Evolutionary conservation across 176 grass and related monocot species (phyloP), one percentile per base, ranked within the genome.

Genomic region (Pharus latifolius): DNA sequence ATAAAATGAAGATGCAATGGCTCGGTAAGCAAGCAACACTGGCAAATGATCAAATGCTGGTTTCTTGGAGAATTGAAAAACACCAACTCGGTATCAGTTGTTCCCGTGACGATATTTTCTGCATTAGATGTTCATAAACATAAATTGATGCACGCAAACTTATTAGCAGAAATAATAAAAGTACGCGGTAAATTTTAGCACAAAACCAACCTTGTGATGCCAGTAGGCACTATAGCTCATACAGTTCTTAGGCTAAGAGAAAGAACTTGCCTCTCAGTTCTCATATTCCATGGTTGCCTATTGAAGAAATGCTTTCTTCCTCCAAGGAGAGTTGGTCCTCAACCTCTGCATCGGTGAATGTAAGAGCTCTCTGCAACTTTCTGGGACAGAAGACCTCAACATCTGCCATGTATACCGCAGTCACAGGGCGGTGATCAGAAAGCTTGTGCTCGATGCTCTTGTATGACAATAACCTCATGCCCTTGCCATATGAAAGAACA

Each of bases 341-440:
- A 7, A 83, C 71, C 75, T 99, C 90, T 22, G 90, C 87, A 50
- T 99, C 90, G 0, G 95, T 99, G 74, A 99, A 99, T 23, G 90
- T 94, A n/a, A 99, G 90, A 65, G 95, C 95, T 59, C 95, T 78
- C 61, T 91, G 95, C 68, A 99, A 61, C 72, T 94, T 94, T 58
- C 88, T 90, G 18, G 80, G 85, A 40, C 76, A 78, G 63, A 99
- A 99, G 70, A 99, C 87, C 63, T 99, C 95, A 33, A 84, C 82
- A 64, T 94, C 90, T 9, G 69, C 68, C 51, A 72, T 81, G 78
- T 82, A 94, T 15, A 91, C 82, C 29, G 90, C 90, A 57, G 67
- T 91, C 40, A 99, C 95, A 19, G 90, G 95, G 17, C 90, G 83
- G 68, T 99, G 95, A 85, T 99, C 90, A 0, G 95, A 99, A 67